A percentile compares a stretch with the other conserved stretches of the same genome.
These are phyloP conservation scores for Nowakowskiella sp. DNA, from an alignment of 192 early-diverging fungal species.

Conservation along the genomic window DNA sequence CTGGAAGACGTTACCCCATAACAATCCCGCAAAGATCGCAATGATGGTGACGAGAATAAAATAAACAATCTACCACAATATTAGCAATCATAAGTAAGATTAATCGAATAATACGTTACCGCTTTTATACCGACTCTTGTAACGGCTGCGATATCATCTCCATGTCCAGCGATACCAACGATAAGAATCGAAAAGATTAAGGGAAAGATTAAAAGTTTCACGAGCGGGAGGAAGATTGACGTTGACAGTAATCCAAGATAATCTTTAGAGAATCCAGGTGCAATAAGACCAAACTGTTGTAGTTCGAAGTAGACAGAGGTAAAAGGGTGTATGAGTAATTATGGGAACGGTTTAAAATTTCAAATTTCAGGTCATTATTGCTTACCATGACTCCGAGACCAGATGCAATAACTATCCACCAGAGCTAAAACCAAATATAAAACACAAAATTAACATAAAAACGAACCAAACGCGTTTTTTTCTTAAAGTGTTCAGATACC, in stretches of 20 bases:
- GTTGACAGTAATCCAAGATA: conserved; percentile 22
- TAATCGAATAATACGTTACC: conserved; percentile 57
- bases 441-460: no score
- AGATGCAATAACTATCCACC: no score
- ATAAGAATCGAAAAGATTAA: conserved; percentile 66
- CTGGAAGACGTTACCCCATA: conserved; percentile 50
- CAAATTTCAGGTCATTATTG: no score
- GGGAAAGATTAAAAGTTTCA: conserved; percentile 42
- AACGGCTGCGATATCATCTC: conserved; percentile 49
- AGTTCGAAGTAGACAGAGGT: no score
- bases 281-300: conserved; percentile 11
- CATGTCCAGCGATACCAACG: conserved; percentile 68
- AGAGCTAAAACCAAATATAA: no score
- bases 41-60: conserved; percentile 42
- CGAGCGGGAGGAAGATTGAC: conserved; percentile 26
- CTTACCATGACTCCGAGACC: no score
- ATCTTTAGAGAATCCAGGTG: conserved; percentile 20
- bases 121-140: conserved; percentile 60
- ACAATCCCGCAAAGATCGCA: conserved; percentile 59
- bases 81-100: conserved; percentile 10
- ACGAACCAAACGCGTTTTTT: no score
- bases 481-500: no score
- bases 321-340: no score
- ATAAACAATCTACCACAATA: conserved; percentile 10
- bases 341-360: no score